Evolutionary conservation across 1,139 yeast genomes (phyloP).

Genomic region (Blastobotrys aristatus): DNA sequence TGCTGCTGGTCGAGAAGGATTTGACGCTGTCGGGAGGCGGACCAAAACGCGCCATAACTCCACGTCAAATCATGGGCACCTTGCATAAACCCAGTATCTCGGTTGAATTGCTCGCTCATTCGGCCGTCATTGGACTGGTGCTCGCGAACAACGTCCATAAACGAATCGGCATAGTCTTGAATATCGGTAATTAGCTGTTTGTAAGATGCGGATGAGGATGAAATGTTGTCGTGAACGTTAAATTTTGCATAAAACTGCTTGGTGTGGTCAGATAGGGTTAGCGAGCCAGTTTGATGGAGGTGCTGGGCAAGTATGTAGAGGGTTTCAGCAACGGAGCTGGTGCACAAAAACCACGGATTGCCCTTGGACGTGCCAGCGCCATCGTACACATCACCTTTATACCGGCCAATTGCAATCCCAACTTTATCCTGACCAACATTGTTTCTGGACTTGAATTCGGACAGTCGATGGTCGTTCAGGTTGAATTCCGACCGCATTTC

Average conservation of each 20-base stretch:
- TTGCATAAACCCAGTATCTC: slow-evolving; percentile 73
- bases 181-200: slow-evolving; percentile 20
- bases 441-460: slow-evolving; percentile 25
- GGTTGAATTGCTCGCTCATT: slow-evolving; percentile 86
- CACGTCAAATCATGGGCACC: slow-evolving; percentile 89
- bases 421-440: slow-evolving; percentile 13
- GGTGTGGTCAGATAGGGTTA: slow-evolving; percentile 1
- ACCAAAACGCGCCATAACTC: slow-evolving; percentile 82
- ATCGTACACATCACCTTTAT: slow-evolving; percentile 89
- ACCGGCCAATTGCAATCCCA: slow-evolving; percentile 70
- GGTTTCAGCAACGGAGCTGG: slow-evolving; percentile 71
- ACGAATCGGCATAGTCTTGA: slow-evolving; percentile 61
- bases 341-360: slow-evolving; percentile 93
- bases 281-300: slow-evolving; percentile 31
- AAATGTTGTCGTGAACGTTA: background rate
- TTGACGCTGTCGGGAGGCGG: slow-evolving; percentile 46
- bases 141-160: slow-evolving; percentile 60
- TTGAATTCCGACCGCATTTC: slow-evolving; percentile 76
- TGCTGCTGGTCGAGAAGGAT: background rate
- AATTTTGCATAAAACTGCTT: slow-evolving; percentile 3
- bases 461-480: slow-evolving; percentile 50
- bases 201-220: slow-evolving; percentile 14
- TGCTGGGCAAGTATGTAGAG: slow-evolving; percentile 37
- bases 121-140: slow-evolving; percentile 58
- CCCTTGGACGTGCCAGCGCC: slow-evolving; percentile 73